Evolutionary conservation across 352 stramenopile species (phyloP), one percentile per base, ranked within the genome.

Genomic region (Pythium sp.): DNA sequence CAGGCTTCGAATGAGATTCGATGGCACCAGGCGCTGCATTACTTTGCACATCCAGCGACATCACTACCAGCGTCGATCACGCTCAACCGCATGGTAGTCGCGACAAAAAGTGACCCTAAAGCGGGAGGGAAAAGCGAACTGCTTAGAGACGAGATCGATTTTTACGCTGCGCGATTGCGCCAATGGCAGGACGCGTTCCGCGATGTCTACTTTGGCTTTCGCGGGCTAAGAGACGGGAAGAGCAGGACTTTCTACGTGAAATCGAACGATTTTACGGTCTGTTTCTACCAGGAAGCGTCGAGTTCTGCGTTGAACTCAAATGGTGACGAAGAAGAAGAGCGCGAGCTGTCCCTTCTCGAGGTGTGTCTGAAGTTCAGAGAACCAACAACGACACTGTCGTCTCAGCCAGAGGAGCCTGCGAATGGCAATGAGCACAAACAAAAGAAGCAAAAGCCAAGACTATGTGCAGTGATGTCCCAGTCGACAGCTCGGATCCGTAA

Each of bases 101-200:
- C 63, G 18, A 77, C 59, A 18, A 76, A 73, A 55, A 75, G 32
- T 38, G 70, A 83, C 5, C 28, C 62, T 8, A 69, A 76, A n/a
- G n/a, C 68, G 3, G 66, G 67, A 3, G 58, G 53, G 0, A 78
- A 78, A 46, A 67, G 66, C 6, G 65, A 81, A 3, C 71, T 77
- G 5, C 77, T 78, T 41, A 82, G 77, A 15, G 79, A 88, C 53
- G 81, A 88, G 47, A 79, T 88, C 30, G 71, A 73, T 18, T 93
- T 90, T 61, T 88, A 89, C n/a, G 71, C 73, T 14, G 63, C 80
- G 8, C 75, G 86, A 1, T 81, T 88, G 64, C 71, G 78, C 15
- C 76, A 77, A 4, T 94, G 86, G 86, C 84, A 92, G 60, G 75
- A 86, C 28, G 72, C 84, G 22, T 90, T 94, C 65, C 84, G 78